Conservation (phyloP, 164 flowering plant species). For the Echeveria elegans region DNA sequence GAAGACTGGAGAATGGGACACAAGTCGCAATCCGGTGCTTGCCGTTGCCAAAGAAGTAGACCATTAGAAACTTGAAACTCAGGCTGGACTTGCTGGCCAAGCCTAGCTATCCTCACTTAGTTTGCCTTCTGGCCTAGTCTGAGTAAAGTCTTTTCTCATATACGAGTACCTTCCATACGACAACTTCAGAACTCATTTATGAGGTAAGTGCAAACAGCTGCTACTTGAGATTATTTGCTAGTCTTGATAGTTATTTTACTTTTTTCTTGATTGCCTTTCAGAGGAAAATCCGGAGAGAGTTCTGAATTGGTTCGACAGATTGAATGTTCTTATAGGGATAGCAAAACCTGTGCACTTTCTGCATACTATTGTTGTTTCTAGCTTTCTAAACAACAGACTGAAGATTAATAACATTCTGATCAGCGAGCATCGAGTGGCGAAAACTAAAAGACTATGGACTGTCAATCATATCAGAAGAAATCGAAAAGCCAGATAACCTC, state of each 20-base stretch:
- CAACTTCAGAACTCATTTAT: constrained; percentile 44
- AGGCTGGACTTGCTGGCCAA: constrained; percentile 71
- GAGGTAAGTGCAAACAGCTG: constrained; percentile 27
- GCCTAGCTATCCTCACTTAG: constrained; percentile 74
- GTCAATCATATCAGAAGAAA: constrained; percentile 57
- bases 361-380: constrained; percentile 71
- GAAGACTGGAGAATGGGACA: constrained; percentile 59
- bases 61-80: constrained; percentile 56
- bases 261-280: constrained; percentile 12
- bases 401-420: constrained; percentile 61
- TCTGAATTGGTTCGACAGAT: constrained; percentile 74
- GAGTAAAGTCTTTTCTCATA: constrained; percentile 49
- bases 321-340: constrained; percentile 52
- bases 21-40: constrained; percentile 57
- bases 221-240: neutral
- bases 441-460: constrained; percentile 83
- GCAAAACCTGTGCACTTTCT: constrained; percentile 85
- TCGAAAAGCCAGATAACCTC: constrained; percentile 31
- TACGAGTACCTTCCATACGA: constrained; percentile 66
- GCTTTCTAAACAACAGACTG: constrained; percentile 56
- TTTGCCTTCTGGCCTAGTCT: constrained; percentile 47
- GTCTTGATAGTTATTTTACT: neutral
- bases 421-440: constrained; percentile 64
- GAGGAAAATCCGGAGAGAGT: constrained; percentile 34
- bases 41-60: constrained; percentile 39